Evolutionary conservation across 1,139 yeast genomes (phyloP).

Genomic region (Diutina sp.): DNA sequence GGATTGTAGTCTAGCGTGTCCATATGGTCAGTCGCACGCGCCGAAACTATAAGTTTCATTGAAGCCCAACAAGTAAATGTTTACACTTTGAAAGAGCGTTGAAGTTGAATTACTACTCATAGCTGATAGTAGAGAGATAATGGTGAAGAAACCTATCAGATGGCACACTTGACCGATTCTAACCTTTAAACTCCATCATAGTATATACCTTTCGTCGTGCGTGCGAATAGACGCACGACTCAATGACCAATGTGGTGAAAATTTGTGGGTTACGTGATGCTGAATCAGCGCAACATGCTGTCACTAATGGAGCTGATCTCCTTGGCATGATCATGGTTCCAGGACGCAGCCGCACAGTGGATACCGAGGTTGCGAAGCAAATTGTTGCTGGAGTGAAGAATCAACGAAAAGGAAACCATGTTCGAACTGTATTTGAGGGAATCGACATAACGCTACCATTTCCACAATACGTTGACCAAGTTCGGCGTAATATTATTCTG

Average conservation of each 20-base stretch:
- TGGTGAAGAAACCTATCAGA: not conserved
- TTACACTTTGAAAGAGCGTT: not conserved
- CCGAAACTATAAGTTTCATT: not conserved
- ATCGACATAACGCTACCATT: constrained; percentile 21
- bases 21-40: not conserved
- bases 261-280: constrained; percentile 69
- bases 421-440: constrained; percentile 8
- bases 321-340: constrained; percentile 87
- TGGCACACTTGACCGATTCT: not conserved
- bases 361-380: constrained; percentile 34
- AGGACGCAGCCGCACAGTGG: constrained; percentile 58
- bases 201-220: not conserved
- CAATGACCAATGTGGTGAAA: constrained; percentile 35
- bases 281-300: constrained; percentile 60
- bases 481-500: constrained; percentile 16
- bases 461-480: constrained; percentile 8
- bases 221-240: not conserved
- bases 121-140: not conserved
- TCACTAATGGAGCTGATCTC: constrained; percentile 59
- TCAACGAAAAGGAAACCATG: not conserved
- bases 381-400: constrained; percentile 18
- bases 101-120: not conserved
- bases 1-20: constrained; percentile 16
- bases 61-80: no score
- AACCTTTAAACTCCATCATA: no score